phyloP scores from a whole-genome alignment of 306 rosid genomes.

The Gleditsia sinensis region DNA sequence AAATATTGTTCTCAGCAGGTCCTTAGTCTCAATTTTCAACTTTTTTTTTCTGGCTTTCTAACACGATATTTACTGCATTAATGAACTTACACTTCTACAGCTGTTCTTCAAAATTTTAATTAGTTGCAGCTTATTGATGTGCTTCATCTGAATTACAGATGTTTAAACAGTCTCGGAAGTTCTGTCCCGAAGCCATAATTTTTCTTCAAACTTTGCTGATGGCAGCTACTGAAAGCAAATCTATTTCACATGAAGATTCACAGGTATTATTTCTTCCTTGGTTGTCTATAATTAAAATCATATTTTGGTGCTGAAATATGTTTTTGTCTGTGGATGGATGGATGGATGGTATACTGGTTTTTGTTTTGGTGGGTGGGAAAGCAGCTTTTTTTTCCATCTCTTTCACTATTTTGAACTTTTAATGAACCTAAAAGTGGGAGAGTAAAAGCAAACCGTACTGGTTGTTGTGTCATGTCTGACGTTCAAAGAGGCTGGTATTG shows the following conservation, averaged over 20 bases:
- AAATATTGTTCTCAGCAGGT: neutral
- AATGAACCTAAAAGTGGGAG: neutral
- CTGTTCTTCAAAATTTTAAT: neutral
- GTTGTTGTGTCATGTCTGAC: neutral
- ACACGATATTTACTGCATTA: conserved; percentile 1
- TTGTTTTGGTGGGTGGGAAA: neutral
- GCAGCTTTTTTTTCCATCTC: neutral
- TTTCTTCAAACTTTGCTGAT: conserved; percentile 65
- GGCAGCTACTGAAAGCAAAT: conserved; percentile 57
- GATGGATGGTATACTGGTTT: neutral
- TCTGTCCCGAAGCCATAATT: conserved; percentile 80
- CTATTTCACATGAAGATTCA: conserved; percentile 45
- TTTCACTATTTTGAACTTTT: neutral
- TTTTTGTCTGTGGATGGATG: neutral
- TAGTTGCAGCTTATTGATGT: conserved; percentile 34
- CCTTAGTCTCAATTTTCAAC: neutral
- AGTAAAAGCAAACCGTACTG: neutral
- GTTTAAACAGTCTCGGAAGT: conserved; percentile 71
- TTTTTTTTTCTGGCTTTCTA: neutral
- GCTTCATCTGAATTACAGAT: conserved; percentile 52
- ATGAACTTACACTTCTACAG: conserved; percentile 7
- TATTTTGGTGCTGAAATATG: neutral
- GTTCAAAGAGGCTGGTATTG: neutral
- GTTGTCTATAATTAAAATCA: conserved; percentile 19
- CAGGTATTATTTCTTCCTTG: conserved; percentile 52